phyloP scores from a whole-genome alignment of 225 moss, liverwort and hornwort genomes.

The Antitrichia curtipendula region DNA sequence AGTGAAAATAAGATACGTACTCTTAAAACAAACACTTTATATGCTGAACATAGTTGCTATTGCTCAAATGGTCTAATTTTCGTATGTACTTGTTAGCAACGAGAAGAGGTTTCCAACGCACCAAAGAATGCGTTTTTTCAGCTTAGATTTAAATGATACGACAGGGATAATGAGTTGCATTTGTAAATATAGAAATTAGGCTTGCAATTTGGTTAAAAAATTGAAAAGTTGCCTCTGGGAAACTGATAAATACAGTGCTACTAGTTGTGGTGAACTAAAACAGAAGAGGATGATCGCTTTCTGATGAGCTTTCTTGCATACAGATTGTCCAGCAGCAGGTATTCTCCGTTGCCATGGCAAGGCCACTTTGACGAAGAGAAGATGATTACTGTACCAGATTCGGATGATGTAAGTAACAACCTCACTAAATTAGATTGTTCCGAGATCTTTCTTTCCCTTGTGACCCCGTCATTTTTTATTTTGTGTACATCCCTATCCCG shows the following conservation, averaged over 20 bases:
- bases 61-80: neutral
- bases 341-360: slow-evolving; percentile 89
- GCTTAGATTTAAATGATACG: neutral
- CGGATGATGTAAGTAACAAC: slow-evolving; percentile 56
- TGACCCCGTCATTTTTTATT: neutral
- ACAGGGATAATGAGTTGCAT: neutral
- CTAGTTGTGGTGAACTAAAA: neutral
- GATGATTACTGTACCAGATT: slow-evolving; percentile 45
- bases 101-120: neutral
- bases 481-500: neutral
- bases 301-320: neutral
- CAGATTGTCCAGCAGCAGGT: slow-evolving; percentile 66
- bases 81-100: neutral
- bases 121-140: neutral
- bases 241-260: neutral
- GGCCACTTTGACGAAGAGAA: slow-evolving; percentile 80
- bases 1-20: neutral
- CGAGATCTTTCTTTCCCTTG: neutral
- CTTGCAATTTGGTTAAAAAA: neutral
- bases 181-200: neutral
- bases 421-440: neutral
- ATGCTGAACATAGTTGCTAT: neutral
- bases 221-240: neutral
- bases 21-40: neutral
- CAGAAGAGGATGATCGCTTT: neutral